Conservation (phyloP, 2,329 filamentous ascomycete species). For the Alternaria consortialis region DNA sequence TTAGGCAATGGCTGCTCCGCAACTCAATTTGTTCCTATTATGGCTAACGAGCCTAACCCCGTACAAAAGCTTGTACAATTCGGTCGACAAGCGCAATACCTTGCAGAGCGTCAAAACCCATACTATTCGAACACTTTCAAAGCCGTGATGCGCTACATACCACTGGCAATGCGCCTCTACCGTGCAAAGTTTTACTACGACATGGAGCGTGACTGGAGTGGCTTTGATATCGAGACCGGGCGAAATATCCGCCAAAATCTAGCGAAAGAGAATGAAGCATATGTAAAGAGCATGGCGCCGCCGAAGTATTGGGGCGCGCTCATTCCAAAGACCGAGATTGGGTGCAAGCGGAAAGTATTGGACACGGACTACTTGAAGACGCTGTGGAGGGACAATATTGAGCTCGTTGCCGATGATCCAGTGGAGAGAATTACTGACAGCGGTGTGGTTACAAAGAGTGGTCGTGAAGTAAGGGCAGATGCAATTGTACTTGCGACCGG, state of each 20-base stretch:
- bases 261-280: conserved; percentile 53
- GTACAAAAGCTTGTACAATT: conserved; percentile 59
- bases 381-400: conserved; percentile 55
- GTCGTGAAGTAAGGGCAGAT: conserved; percentile 53
- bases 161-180: conserved; percentile 57
- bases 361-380: conserved; percentile 59
- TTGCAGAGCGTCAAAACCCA: conserved; percentile 57
- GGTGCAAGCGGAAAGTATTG: conserved; percentile 60
- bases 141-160: conserved; percentile 57
- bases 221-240: conserved; percentile 53
- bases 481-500: conserved; percentile 61
- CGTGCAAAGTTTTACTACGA: conserved; percentile 54
- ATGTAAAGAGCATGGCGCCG: conserved; percentile 56
- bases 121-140: conserved; percentile 54
- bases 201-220: conserved; percentile 56
- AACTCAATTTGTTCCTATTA: conserved; percentile 59
- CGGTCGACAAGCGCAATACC: conserved; percentile 61
- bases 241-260: conserved; percentile 48
- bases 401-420: conserved; percentile 54
- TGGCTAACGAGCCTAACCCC: conserved; percentile 48
- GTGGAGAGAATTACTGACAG: conserved; percentile 51
- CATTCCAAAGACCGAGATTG: conserved; percentile 56
- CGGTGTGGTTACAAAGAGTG: conserved; percentile 53
- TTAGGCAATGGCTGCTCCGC: conserved; percentile 59
- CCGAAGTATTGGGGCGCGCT: conserved; percentile 56